Evolutionary conservation across 2,329 filamentous ascomycete species (phyloP), one percentile per base, ranked within the genome.

Genomic region (Colletotrichum ledebouriae): DNA sequence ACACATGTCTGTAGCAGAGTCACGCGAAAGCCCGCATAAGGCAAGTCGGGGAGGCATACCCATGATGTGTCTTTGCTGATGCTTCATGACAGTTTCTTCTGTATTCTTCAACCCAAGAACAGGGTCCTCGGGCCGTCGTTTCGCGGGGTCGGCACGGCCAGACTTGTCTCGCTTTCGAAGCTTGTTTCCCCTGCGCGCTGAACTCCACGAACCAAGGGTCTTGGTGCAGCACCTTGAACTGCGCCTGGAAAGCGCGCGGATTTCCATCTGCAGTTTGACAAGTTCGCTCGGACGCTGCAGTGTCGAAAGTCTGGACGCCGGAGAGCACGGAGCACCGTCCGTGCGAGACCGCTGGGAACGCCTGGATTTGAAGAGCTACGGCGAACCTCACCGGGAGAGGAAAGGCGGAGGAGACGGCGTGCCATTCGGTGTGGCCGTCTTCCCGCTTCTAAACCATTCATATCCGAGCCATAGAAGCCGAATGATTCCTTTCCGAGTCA

Each of bases 281-380:
- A 58, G 57, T 34, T 53, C 67, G 67, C 67, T 67, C 67, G 46
- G 63, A 62, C 52, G 50, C 57, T 62, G 56, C 50, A 61, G 52
- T 42, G 41, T 67, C n/a, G 49, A 41, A 55, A 52, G 62, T 61
- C 63, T 59, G 57, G 50, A 47, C 39, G 58, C 49, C 57, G 15
- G 25, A 20, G 6, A 53, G 52, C 62, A 59, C 63, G 20, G 39
- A 7, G 63, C 50, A 25, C 47, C 46, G 33, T 63, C 63, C 52
- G 46, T 67, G 67, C 67, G 37, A 44, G 37, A 11, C 55, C 55
- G 42, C 42, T 25, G 42, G 9, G 12, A 25, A 47, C 17, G 41
- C 34, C 52, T 22, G 37, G 50, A 56, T 57, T 11, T 57, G 50
- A 44, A 46, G 22, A 50, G 57, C 10, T 33, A 44, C n/a, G 44